Evolutionary conservation across 202 grass and related monocot genomes (phyloP), one percentile per base, ranked within the genome.

Genomic region (Zizania palustris): DNA sequence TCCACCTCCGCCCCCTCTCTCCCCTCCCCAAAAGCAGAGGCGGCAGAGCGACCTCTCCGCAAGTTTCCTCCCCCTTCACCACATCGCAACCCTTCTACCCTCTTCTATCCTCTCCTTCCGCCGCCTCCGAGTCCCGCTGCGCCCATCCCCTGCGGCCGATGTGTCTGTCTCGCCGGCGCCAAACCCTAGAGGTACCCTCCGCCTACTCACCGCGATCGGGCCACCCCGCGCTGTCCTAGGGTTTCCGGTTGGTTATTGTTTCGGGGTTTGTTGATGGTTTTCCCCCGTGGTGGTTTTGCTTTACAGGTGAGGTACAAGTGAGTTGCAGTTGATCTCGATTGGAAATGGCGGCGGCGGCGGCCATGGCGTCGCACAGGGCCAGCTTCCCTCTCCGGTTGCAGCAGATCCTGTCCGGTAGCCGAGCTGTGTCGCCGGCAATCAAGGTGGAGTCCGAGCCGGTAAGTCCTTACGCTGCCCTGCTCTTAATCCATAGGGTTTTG

Each of bases 301-400:
- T 28, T 28, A 28, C 28, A 28, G 28, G 28, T 28, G 28, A 28
- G 28, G 39, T 14, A 67, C 77, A 89, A 82, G 77, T 73, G 77
- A 73, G 72, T 60, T 36, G 49, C 72, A 61, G 72, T 82, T 89
- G 73, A 89, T 66, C 53, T 53, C 60, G 67, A 82, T 85, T 61
- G 72, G 72, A 78, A 73, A 89, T 85, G 85, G 85, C 85, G 22
- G 28, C 28, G 22, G 28, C 28, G 28, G 28, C 28, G 28, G 28
- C 28, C 28, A 28, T 28, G 28, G 28, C 28, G 28, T 89, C 86
- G 66, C 85, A 90, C 79, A 82, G 92, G 87, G 88, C 92, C 70
- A 89, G 81, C 83, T 94, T 99, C 65, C 92, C 96, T 50, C 80
- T 99, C 77, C 92, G 96, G 45, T 92, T 95, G 84, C 96, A 99